Conservation (phyloP, 441 rosid genomes). For the Arabidopsis hybrid region DNA sequence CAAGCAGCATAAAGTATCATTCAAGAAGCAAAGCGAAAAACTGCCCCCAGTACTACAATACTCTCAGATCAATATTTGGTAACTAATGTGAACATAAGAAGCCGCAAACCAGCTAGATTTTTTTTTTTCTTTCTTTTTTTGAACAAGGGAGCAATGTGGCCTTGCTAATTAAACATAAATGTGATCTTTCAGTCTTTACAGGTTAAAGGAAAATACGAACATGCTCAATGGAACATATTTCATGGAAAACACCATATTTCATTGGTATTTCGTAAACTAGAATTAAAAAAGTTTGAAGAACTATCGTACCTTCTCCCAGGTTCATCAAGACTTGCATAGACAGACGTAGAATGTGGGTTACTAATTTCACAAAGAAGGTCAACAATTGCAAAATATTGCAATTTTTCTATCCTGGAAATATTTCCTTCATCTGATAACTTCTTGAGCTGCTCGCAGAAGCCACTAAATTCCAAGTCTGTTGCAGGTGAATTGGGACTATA, state of each 20-base stretch:
- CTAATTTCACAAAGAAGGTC: slow-evolving; percentile 82
- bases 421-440: slow-evolving; percentile 55
- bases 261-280: neutral
- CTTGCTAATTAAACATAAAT: slow-evolving; percentile 6
- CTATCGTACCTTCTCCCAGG: slow-evolving; percentile 80
- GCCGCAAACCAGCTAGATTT: neutral
- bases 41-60: slow-evolving; percentile 25
- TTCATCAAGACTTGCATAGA: slow-evolving; percentile 86
- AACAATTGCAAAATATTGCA: slow-evolving; percentile 73
- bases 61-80: slow-evolving; percentile 23
- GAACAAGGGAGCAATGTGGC: slow-evolving; percentile 12
- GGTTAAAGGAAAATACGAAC: slow-evolving; percentile 26
- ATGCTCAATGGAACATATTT: slow-evolving; percentile 15
- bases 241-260: slow-evolving; percentile 17
- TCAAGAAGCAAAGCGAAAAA: slow-evolving; percentile 32
- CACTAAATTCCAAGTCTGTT: slow-evolving; percentile 58
- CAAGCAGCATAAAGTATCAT: slow-evolving; percentile 33
- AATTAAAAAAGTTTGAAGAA: slow-evolving; percentile 20
- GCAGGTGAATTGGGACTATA: slow-evolving; percentile 55
- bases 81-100: slow-evolving; percentile 29
- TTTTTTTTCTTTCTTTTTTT: neutral
- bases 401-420: slow-evolving; percentile 60
- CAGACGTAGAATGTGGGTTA: slow-evolving; percentile 69
- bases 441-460: slow-evolving; percentile 66
- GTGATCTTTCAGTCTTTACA: slow-evolving; percentile 13